Conservation (phyloP, 306 rosid species). For the Lotus japonicus region DNA sequence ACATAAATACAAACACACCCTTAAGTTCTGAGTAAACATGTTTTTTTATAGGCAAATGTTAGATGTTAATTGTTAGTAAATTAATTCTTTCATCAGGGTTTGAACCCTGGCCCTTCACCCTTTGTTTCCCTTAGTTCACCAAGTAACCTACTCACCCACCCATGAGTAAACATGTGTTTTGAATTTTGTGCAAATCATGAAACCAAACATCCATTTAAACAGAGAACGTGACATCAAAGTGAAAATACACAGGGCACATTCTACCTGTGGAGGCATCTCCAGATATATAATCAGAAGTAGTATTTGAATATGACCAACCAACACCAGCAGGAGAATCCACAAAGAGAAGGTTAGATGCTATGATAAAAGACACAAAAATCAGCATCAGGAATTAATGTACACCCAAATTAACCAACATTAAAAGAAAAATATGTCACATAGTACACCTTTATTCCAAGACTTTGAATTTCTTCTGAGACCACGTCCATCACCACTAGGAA, state of each 20-base stretch:
- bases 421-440: background rate
- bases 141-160: too few relatives aligned
- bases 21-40: too few relatives aligned
- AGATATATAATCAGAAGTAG: conserved; percentile 55
- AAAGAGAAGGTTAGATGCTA: conserved; percentile 83
- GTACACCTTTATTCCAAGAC: conserved; percentile 83
- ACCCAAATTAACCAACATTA: background rate
- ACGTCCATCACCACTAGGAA: conserved; percentile 67
- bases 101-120: too few relatives aligned
- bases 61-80: too few relatives aligned
- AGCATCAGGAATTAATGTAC: background rate
- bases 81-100: too few relatives aligned
- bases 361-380: background rate
- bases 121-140: too few relatives aligned
- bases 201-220: too few relatives aligned
- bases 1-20: too few relatives aligned
- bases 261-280: conserved; percentile 81
- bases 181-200: too few relatives aligned
- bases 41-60: too few relatives aligned
- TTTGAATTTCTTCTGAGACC: conserved; percentile 55
- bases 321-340: conserved; percentile 97
- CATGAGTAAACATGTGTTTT: too few relatives aligned
- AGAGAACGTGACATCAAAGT: background rate
- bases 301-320: conserved; percentile 95
- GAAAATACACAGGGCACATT: background rate